Evolutionary conservation across 2,329 filamentous ascomycete genomes (phyloP), one percentile per base, ranked within the genome.

Genomic region (Mariannaea elegans): DNA sequence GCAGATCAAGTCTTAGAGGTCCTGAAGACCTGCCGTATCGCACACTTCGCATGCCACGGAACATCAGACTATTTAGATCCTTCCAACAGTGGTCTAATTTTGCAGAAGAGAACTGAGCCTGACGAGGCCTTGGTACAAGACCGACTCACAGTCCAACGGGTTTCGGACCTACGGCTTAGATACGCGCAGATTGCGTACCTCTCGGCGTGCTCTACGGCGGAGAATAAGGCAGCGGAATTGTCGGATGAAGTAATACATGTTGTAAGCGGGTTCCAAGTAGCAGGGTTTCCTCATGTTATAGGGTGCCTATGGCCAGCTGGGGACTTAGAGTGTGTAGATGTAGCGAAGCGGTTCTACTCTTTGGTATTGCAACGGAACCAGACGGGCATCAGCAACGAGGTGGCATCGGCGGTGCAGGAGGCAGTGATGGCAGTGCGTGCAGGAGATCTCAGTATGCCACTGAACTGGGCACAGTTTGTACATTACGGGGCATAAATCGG

Each of bases 141-240:
- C 29, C 29, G 21, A 36, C n/a, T 44, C 2, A 49, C 46, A 27
- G 31, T 38, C 3, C 32, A 49, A 1, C 13, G 19, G 12, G 4
- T 49, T 3, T 49, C 31, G 18, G 38, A 31, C 16, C 39, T 62
- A 16, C 48, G 36, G 14, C 51, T 65, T 16, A 34, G 18, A 18
- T 27, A 56, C 32, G 69, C 67, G 7, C 60, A 58, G 27, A 49
- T 78, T 5, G 75, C 75, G 1, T 78, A 74, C 60, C 71, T 78
- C 1, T 78, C 75, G 2, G 75, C 76, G 1, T 78, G 75, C 60
- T 77, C 72, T 12, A 76, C 76, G 1, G 75, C 73, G 2, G 62
- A 75, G 50, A 71, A 70, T 36, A 61, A 59, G 13, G 63, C 62
- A 1, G 39, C 16, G 1, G 21, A 44, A 1, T 56, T 77, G 16